phyloP scores from a whole-genome alignment of 2,329 filamentous ascomycete genomes.

The Cladosporium sp. region DNA sequence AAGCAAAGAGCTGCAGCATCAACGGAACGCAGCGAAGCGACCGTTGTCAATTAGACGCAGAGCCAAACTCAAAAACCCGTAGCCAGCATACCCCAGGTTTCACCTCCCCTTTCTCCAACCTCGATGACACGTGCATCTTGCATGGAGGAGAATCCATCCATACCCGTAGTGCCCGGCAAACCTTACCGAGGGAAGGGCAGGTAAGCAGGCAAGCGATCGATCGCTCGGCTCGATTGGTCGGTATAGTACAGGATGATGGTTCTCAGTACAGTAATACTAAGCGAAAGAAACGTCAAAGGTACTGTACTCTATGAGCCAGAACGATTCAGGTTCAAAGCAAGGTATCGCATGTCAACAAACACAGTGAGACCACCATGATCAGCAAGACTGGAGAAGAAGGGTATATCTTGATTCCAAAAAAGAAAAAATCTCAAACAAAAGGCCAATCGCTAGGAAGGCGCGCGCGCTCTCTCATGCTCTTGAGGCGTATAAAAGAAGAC shows the following conservation, averaged over 20 bases:
- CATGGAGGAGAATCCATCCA: background rate
- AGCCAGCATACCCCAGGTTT: background rate
- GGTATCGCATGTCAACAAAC: background rate
- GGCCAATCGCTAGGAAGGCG: background rate
- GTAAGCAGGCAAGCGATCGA: background rate
- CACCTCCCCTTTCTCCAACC: background rate
- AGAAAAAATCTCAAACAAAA: background rate
- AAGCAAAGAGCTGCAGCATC: background rate
- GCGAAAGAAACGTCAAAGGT: background rate
- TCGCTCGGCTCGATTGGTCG: background rate
- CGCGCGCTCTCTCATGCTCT: background rate
- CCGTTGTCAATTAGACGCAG: background rate
- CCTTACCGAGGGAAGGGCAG: background rate
- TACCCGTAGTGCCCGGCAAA: background rate
- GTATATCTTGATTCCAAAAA: conserved; percentile 4
- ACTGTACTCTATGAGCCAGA: background rate
- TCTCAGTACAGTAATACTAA: background rate
- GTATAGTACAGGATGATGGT: background rate
- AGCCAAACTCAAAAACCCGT: conserved; percentile 3
- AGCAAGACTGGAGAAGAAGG: background rate
- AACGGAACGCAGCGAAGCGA: background rate
- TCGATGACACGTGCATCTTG: conserved; percentile 5
- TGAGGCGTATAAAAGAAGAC: conserved; percentile 1
- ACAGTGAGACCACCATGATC: background rate
- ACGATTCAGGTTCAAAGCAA: background rate